Evolutionary conservation across 441 rosid species (phyloP).

Genomic region (Flueggea neowawraea): DNA sequence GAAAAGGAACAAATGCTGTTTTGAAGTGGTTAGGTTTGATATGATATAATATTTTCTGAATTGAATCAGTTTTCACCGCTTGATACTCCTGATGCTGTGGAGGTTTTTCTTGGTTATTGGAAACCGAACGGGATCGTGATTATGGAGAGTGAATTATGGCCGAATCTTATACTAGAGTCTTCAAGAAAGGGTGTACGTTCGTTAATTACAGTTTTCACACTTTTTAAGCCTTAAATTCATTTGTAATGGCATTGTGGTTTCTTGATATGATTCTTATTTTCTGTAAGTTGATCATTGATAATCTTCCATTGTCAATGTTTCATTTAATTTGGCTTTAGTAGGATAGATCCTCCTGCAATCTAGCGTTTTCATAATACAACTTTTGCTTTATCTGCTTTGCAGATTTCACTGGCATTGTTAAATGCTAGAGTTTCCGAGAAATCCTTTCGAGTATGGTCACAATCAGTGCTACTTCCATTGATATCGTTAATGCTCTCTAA

Average conservation of each 20-base stretch:
- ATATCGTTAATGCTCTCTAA: slow-evolving; percentile 74
- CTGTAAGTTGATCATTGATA: too few species aligned
- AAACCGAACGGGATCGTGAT: slow-evolving; percentile 69
- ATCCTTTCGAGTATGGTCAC: slow-evolving; percentile 75
- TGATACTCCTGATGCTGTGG: slow-evolving; percentile 73
- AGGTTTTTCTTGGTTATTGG: slow-evolving; percentile 77
- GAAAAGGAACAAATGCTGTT: too few species aligned
- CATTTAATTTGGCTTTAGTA: too few species aligned
- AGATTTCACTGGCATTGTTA: slow-evolving; percentile 75
- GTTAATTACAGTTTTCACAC: slow-evolving; percentile 12
- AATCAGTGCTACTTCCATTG: slow-evolving; percentile 58
- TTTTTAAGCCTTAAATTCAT: too few species aligned
- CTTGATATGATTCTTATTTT: too few species aligned
- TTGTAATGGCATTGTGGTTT: too few species aligned
- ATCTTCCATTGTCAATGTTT: too few species aligned
- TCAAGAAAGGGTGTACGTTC: slow-evolving; percentile 55
- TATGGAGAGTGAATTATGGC: slow-evolving; percentile 95
- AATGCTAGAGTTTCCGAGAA: slow-evolving; percentile 77
- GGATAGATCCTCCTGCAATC: too few species aligned
- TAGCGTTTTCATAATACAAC: not conserved
- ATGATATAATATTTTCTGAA: not conserved
- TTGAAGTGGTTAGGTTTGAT: too few species aligned
- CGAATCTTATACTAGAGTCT: slow-evolving; percentile 79
- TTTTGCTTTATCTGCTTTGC: slow-evolving; percentile 14
- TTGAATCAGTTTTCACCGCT: slow-evolving; percentile 77